Conservation (phyloP, 1,139 yeast species). For the Saccharomycopsis hybrid region DNA sequence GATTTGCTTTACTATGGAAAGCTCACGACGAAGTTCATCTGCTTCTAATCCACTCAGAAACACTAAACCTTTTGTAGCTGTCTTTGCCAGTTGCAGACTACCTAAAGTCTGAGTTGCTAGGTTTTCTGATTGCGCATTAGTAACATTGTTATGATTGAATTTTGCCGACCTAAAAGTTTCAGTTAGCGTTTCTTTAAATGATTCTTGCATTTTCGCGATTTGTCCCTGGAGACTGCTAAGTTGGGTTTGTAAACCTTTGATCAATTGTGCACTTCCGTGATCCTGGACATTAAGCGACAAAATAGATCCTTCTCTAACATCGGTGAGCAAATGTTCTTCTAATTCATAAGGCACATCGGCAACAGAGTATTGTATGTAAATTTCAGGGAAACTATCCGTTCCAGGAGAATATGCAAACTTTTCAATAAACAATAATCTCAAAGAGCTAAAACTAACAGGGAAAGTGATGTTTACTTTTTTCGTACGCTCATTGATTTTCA, state of each 20-base stretch:
- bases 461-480: conserved; percentile 51
- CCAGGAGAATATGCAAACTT: conserved; percentile 83
- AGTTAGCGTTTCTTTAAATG: not conserved
- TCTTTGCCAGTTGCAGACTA: too few species aligned
- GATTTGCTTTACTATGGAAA: conserved; percentile 59
- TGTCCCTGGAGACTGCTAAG: conserved; percentile 6
- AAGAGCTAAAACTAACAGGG: conserved; percentile 54
- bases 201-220: conserved; percentile 4
- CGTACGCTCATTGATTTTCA: conserved; percentile 52
- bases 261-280: conserved; percentile 6
- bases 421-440: conserved; percentile 75
- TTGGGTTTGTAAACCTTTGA: conserved; percentile 11
- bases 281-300: conserved; percentile 43
- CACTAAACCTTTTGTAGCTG: conserved; percentile 12
- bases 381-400: conserved; percentile 65
- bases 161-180: too few species aligned
- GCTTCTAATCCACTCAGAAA: too few species aligned
- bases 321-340: conserved; percentile 58
- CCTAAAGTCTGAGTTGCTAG: too few species aligned
- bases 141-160: not conserved
- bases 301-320: conserved; percentile 54
- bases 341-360: conserved; percentile 67
- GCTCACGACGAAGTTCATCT: conserved; percentile 43
- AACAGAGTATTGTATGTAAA: conserved; percentile 61
- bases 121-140: too few species aligned